Conservation (phyloP, 1,284 basidiomycete genomes). For the Exobasidium cylindrosporum region DNA sequence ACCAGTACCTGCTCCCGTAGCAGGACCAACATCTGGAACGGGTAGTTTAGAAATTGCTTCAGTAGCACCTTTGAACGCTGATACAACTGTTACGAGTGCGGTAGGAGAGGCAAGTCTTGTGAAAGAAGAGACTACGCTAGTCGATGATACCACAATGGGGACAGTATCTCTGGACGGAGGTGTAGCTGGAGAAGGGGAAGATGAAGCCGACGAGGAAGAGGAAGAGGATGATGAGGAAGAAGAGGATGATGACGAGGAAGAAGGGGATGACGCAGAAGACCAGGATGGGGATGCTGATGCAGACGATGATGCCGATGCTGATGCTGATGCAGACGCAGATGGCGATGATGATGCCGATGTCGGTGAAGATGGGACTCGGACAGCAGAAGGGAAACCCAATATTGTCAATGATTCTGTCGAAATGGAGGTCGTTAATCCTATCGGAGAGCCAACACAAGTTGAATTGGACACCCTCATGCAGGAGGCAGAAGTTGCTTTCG, state of each 20-base stretch:
- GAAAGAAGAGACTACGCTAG: neutral
- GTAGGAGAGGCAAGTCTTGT: neutral
- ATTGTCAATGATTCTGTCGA: neutral
- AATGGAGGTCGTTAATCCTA: neutral
- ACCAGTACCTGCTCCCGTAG: neutral
- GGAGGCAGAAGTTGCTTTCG: neutral
- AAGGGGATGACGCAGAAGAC: constrained; percentile 14
- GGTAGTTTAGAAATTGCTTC: neutral
- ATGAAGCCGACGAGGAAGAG: constrained; percentile 13
- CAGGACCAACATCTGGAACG: constrained; percentile 1
- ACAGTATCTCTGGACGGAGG: neutral
- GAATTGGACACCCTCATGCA: neutral
- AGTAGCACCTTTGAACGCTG: neutral
- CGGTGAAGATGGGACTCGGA: too few relatives aligned
- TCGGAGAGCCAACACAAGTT: neutral
- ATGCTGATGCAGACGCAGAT: constrained; percentile 9
- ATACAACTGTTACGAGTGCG: neutral
- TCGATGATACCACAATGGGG: neutral
- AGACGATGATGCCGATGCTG: constrained; percentile 11
- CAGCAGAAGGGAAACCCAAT: too few relatives aligned
- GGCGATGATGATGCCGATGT: constrained; percentile 8
- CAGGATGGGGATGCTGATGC: constrained; percentile 6
- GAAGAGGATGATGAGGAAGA: constrained; percentile 11
- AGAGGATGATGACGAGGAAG: constrained; percentile 15
- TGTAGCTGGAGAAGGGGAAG: neutral